Percentiles rank a stretch among this genome's conserved stretches.
phyloP scores from a whole-genome alignment of 768 basidiomycete genomes.

The Auricularia cornea region DNA sequence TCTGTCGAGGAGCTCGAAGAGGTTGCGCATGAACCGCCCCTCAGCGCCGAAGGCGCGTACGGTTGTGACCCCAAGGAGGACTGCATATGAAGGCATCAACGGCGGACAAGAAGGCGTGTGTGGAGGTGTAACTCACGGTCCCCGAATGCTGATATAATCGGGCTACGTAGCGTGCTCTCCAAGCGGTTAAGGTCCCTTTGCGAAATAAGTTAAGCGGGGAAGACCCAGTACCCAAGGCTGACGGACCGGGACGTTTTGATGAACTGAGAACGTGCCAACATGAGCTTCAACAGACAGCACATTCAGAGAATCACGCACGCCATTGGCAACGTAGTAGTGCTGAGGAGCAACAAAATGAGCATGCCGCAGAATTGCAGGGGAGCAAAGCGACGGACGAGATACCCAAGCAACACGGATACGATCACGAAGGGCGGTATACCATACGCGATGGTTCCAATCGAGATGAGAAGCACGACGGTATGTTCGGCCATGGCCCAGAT shows the following conservation, averaged over 20 bases:
- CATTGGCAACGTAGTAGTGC: not conserved
- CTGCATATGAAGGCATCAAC: slow-evolving; percentile 12
- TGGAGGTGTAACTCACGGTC: not conserved
- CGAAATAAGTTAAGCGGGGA: slow-evolving; percentile 16
- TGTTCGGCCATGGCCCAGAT: slow-evolving; percentile 24
- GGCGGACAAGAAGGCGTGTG: not conserved
- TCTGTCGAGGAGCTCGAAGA: slow-evolving; percentile 3
- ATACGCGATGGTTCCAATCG: slow-evolving; percentile 13
- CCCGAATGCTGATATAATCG: slow-evolving; percentile 12
- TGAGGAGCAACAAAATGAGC: not conserved
- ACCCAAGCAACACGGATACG: slow-evolving; percentile 4
- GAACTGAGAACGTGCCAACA: not conserved
- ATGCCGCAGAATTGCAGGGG: not conserved
- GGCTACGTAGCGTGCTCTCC: slow-evolving; percentile 25
- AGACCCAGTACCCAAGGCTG: not conserved
- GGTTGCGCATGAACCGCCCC: slow-evolving; percentile 4
- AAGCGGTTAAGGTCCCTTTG: slow-evolving; percentile 25
- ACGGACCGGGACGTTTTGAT: not conserved
- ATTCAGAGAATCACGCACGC: not conserved
- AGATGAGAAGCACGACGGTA: slow-evolving; percentile 4
- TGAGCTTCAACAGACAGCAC: not conserved
- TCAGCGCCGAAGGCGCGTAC: slow-evolving; percentile 11
- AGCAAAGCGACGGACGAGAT: not conserved
- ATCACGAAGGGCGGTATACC: slow-evolving; percentile 6
- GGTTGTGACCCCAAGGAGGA: slow-evolving; percentile 18